phyloP scores from a whole-genome alignment of 1,284 basidiomycete genomes.

The Pseudozyma thailandica region DNA sequence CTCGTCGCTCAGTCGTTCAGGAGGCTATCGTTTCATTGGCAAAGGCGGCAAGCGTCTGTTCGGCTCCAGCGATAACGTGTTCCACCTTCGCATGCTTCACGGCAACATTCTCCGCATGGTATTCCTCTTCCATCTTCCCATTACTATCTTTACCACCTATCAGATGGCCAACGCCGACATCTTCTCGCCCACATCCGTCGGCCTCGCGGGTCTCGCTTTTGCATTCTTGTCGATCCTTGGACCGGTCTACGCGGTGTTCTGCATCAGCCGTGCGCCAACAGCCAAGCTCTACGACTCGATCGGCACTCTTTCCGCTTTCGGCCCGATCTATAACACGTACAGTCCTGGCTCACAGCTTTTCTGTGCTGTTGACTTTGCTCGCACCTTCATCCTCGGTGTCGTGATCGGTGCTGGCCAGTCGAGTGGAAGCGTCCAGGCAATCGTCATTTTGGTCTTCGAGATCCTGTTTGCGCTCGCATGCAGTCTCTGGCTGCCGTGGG shows the following conservation, averaged over 20 bases:
- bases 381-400: slow-evolving; percentile 81
- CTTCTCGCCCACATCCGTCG: slow-evolving; percentile 73
- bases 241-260: slow-evolving; percentile 79
- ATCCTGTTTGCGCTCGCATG: slow-evolving; percentile 54
- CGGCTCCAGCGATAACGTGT: slow-evolving; percentile 42
- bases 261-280: slow-evolving; percentile 81
- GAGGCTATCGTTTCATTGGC: slow-evolving; percentile 47
- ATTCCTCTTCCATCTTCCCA: slow-evolving; percentile 89
- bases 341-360: slow-evolving; percentile 90
- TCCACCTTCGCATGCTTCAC: slow-evolving; percentile 69
- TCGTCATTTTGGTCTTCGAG: slow-evolving; percentile 76
- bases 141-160: slow-evolving; percentile 89
- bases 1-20: slow-evolving; percentile 41
- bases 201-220: slow-evolving; percentile 80
- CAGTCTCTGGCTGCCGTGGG: slow-evolving; percentile 87
- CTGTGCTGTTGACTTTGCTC: slow-evolving; percentile 80
- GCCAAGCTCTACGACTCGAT: slow-evolving; percentile 95
- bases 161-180: slow-evolving; percentile 77
- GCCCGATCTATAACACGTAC: slow-evolving; percentile 95
- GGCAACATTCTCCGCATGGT: slow-evolving; percentile 91
- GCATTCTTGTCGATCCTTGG: slow-evolving; percentile 80
- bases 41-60: slow-evolving; percentile 16
- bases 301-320: slow-evolving; percentile 85
- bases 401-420: slow-evolving; percentile 88
- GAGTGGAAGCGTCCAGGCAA: slow-evolving; percentile 88